These are phyloP conservation scores for slime mould (Dictyostelium discoideum) DNA, from an alignment of 78 protist genomes.

Conservation along the genomic window dicty_2.7 NC_007091.3:3942001-3942500, in stretches of 20 bases:
- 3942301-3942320: constrained; percentile 44
- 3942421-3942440: too few relatives aligned
- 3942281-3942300: constrained; percentile 40
- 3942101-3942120: constrained; percentile 73
- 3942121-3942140: constrained; percentile 12
- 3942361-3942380: constrained; percentile 57
- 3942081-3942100: neutral
- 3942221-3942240: constrained; percentile 53
- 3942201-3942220: constrained; percentile 15
- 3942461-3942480: neutral
- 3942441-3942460: neutral
- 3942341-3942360: constrained; percentile 65
- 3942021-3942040: neutral
- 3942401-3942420: neutral
- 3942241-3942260: constrained; percentile 65
- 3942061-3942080: neutral
- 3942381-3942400: constrained; percentile 46
- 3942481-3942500: neutral
- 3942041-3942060: neutral
- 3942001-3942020: neutral
- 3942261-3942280: constrained; percentile 59
- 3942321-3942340: constrained; percentile 78
- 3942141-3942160: constrained; percentile 51
- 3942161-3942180: constrained; percentile 56
- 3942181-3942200: constrained; percentile 60